phyloP scores from a whole-genome alignment of 768 basidiomycete species.

The Strobilomyces confusus region DNA sequence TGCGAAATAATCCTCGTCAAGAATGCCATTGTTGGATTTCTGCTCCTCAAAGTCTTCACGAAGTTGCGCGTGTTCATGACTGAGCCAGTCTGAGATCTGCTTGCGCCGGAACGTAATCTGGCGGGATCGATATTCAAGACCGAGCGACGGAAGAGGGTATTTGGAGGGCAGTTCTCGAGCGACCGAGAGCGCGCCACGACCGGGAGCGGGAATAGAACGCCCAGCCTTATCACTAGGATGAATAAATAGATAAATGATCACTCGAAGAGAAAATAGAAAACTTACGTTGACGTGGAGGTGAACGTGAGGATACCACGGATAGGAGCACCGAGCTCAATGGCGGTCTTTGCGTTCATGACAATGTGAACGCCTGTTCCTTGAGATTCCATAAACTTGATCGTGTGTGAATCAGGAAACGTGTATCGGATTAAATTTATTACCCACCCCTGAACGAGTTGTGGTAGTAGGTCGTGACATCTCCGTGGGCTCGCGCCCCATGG shows the following conservation, averaged over 20 bases:
- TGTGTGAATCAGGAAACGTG: slow-evolving; percentile 1
- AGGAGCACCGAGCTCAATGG: slow-evolving; percentile 88
- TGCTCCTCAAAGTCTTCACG: slow-evolving; percentile 70
- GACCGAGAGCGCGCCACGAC: slow-evolving; percentile 85
- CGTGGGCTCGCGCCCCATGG: slow-evolving; percentile 97
- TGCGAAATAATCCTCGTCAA: slow-evolving; percentile 68
- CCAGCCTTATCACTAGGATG: slow-evolving; percentile 88
- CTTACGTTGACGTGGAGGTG: slow-evolving; percentile 94
- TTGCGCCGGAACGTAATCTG: slow-evolving; percentile 93
- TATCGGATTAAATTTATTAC: slow-evolving; percentile 22
- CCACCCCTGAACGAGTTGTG: slow-evolving; percentile 88
- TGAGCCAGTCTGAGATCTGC: slow-evolving; percentile 93
- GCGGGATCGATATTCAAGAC: slow-evolving; percentile 84
- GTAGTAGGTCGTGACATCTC: slow-evolving; percentile 99
- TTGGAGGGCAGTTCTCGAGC: slow-evolving; percentile 82
- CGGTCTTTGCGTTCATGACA: slow-evolving; percentile 95
- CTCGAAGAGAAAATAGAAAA: slow-evolving; percentile 27
- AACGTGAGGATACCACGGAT: slow-evolving; percentile 93
- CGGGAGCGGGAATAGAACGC: slow-evolving; percentile 95
- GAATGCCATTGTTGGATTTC: slow-evolving; percentile 46
- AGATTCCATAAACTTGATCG: slow-evolving; percentile 94
- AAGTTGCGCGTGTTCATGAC: slow-evolving; percentile 82
- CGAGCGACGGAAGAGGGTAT: slow-evolving; percentile 74
- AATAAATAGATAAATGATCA: slow-evolving; percentile 3
- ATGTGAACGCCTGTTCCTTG: slow-evolving; percentile 97